Base-by-base conservation (phyloP, 441 rosid genomes). In the Erodium trifolium region DNA sequence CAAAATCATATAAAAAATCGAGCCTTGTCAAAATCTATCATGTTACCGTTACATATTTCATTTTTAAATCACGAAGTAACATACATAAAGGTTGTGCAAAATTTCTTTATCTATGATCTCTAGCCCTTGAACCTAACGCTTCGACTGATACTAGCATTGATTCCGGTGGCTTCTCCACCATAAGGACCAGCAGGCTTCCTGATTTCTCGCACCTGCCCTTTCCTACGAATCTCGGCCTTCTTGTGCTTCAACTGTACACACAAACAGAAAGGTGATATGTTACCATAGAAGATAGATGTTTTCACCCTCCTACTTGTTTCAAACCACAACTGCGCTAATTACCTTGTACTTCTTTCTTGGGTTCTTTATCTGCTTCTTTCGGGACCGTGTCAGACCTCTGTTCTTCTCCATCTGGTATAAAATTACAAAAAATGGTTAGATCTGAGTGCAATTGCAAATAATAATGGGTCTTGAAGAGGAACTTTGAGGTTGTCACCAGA, bases 321-420 rank as follows among this genome's bases (percentile, higher is more conserved):
- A 11, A 12, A 45, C 51, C 51, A 45, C 12, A 11, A 59, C 18
- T 18, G 63, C 31, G 18, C 4, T 59, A 18, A 18, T 16, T 18
- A 84, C 96, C 92, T 93, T 80, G 83, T 91, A 86, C 68, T 94
- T 94, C 90, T 90, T 90, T 76, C 97, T 85, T 1, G 96, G 93
- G 76, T 94, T 84, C 69, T 91, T 94, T 5, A 6, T 53, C 14
- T 75, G 76, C 82, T 82, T 91, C 82, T 84, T 88, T 55, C 92
- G 90, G 2, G 74, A 65, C 23, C 86, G 84, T 12, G 92, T 88
- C 74, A 90, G 78, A 70, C 99, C 99, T 80, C 84, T 84, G 76
- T 91, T 90, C 74, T 78, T 80, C 75, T 80, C 80, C 51, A 94
- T 94, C 97, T 88, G 79, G 55, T 13, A 17, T 4, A 63, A 73